Evolutionary conservation across 129 eudicot species (phyloP).

Genomic region (Centella asiatica): DNA sequence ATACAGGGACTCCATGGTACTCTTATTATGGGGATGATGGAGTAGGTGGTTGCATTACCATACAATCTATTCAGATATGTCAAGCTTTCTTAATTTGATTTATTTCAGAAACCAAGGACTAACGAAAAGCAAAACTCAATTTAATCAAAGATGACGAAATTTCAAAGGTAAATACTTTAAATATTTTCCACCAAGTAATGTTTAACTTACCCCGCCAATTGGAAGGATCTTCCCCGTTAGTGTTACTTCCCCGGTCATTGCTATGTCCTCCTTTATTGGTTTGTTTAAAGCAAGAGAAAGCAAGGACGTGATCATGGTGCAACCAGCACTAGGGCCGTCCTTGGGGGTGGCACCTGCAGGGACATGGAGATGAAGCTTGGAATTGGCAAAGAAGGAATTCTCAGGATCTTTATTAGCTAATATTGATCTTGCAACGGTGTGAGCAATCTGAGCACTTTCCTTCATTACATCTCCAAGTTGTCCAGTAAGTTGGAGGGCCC

Average conservation of each 20-base stretch:
- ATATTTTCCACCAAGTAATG: background rate
- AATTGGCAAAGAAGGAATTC: slow-evolving; percentile 57
- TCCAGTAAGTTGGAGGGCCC: slow-evolving; percentile 70
- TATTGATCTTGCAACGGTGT: slow-evolving; percentile 78
- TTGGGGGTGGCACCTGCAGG: slow-evolving; percentile 98
- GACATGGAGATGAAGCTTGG: slow-evolving; percentile 94
- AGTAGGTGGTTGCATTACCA: background rate
- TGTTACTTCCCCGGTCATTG: slow-evolving; percentile 98
- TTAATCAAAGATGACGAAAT: background rate
- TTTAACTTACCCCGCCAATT: slow-evolving; percentile 90
- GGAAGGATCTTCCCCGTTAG: slow-evolving; percentile 89
- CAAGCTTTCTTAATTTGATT: background rate
- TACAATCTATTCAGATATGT: too few species aligned
- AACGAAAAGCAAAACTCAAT: background rate
- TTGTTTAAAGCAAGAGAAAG: slow-evolving; percentile 75
- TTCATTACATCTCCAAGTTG: slow-evolving; percentile 99
- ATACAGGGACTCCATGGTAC: too few species aligned
- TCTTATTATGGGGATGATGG: background rate
- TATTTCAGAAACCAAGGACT: too few species aligned
- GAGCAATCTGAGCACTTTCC: slow-evolving; percentile 98
- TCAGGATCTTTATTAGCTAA: slow-evolving; percentile 47
- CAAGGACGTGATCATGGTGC: slow-evolving; percentile 92
- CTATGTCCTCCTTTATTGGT: slow-evolving; percentile 66
- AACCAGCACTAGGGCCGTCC: slow-evolving; percentile 98
- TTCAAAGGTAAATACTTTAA: background rate